These are phyloP conservation scores for Saccharomycopsis capsularis DNA, from an alignment of 805 yeast species.

Conservation along the genomic window DNA sequence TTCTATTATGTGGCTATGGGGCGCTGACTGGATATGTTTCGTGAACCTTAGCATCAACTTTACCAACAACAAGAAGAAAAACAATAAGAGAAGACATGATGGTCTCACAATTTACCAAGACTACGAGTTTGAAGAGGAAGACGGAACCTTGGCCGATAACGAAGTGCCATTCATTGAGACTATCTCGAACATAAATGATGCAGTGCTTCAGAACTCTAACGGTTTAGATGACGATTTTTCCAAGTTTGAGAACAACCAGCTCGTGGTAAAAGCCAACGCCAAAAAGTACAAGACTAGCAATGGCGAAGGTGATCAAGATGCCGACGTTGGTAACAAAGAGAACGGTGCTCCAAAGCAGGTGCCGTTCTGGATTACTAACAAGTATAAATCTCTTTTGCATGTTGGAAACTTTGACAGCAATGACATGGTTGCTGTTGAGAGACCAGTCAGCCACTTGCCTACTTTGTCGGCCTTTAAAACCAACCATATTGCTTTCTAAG, in stretches of 20 bases:
- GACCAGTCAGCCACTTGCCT: slow-evolving; percentile 55
- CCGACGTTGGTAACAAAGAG: slow-evolving; percentile 24
- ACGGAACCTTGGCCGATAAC: slow-evolving; percentile 23
- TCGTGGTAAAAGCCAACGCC: not conserved
- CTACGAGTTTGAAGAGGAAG: slow-evolving; percentile 28
- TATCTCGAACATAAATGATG: slow-evolving; percentile 14
- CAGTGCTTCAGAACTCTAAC: slow-evolving; percentile 15
- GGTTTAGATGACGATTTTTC: slow-evolving; percentile 1
- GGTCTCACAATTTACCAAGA: slow-evolving; percentile 37
- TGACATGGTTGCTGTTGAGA: slow-evolving; percentile 69
- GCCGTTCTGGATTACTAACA: slow-evolving; percentile 68
- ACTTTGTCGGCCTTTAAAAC: slow-evolving; percentile 51
- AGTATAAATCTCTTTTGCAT: slow-evolving; percentile 64
- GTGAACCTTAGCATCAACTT: slow-evolving; percentile 40
- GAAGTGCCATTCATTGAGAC: slow-evolving; percentile 22
- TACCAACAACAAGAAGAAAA: slow-evolving; percentile 19
- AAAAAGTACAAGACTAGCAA: slow-evolving; percentile 12
- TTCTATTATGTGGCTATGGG: slow-evolving; percentile 74
- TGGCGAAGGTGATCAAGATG: slow-evolving; percentile 23
- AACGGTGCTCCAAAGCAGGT: too few relatives aligned
- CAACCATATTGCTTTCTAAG: slow-evolving; percentile 16
- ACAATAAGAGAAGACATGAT: slow-evolving; percentile 35
- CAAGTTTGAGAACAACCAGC: slow-evolving; percentile 9
- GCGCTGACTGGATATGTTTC: slow-evolving; percentile 72
- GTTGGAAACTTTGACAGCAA: slow-evolving; percentile 48